phyloP scores from a whole-genome alignment of 345 rosid genomes.

The Gossypium herbaceum region DNA sequence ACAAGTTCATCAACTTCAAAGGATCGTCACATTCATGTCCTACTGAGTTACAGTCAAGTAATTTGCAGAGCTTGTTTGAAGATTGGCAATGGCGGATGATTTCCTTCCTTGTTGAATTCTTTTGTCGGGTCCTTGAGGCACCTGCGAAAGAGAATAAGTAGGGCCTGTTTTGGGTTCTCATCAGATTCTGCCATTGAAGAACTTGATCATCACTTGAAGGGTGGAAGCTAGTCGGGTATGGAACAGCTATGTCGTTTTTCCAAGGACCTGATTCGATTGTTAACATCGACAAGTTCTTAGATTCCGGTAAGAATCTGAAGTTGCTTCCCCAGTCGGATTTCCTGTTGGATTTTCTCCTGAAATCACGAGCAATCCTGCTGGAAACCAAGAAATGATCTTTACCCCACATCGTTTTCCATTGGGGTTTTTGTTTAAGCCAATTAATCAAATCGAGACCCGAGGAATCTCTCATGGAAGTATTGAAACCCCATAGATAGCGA shows the following conservation, averaged over 20 bases:
- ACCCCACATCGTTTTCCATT: constrained; percentile 39
- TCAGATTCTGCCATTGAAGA: constrained; percentile 32
- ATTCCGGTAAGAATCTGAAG: constrained; percentile 32
- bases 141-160: constrained; percentile 40
- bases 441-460: constrained; percentile 24
- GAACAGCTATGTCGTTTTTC: constrained; percentile 33
- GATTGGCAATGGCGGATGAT: constrained; percentile 21
- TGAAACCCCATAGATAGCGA: constrained; percentile 40
- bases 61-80: constrained; percentile 15
- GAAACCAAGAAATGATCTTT: constrained; percentile 44
- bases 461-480: constrained; percentile 29
- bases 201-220: constrained; percentile 32
- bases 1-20: constrained; percentile 7
- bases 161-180: constrained; percentile 24
- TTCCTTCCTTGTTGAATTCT: neutral
- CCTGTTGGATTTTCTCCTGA: constrained; percentile 19
- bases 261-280: constrained; percentile 32
- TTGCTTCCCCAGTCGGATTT: constrained; percentile 44
- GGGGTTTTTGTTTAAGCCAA: constrained; percentile 35
- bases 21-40: constrained; percentile 18
- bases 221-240: constrained; percentile 47
- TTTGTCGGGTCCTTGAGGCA: constrained; percentile 28
- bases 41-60: constrained; percentile 16
- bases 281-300: constrained; percentile 34
- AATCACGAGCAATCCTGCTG: constrained; percentile 42